Base-by-base conservation (phyloP, 306 rosid species). In the Citrullus mucosospermus region DNA sequence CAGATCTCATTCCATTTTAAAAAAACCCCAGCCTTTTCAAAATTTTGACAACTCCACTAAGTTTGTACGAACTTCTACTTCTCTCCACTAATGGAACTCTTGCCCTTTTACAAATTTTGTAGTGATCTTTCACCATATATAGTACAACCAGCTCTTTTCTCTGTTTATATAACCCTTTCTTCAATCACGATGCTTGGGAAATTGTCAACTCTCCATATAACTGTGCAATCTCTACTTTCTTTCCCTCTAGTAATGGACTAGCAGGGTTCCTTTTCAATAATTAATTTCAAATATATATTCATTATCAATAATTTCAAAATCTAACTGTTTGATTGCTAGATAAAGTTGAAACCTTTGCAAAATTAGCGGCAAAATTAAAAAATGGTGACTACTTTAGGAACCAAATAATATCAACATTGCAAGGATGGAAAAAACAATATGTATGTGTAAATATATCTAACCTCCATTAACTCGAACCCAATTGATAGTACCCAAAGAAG, bases 401-500 rank as follows among this genome's bases (percentile, higher is more conserved):
- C 67, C 44, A 62, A 16, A 62, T 14, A 8, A 32, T 62, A 10
- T 55, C 11, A 69, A 43, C 54, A 30, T 43, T 20, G 17, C 30
- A 12, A 70, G 6, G 20, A 44, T 20, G 18, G 6, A 8, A 15
- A 15, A 25, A 15, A 70, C 4, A 18, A 50, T 14, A 25, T 53
- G 11, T 28, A 22, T 13, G 50, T 15, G 0, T 5, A 1, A 16
- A 6, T 6, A 53, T 53, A 17, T 53, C 82, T 73, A 83, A 96
- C 99, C 97, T 96, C 99, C 98, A 96, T 87, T 78, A 88, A 30
- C 89, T 96, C 99, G 79, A 96, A 96, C 66, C 98, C 99, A 58
- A 96, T 84, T 8, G 99, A 96, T 25, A 96, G 85, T 70, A 91
- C 93, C 99, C 99, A 96, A 39, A 96, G 87, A 86, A 96, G 98